These are phyloP conservation scores for Hypoxylon sp. DNA, from an alignment of 2,329 filamentous ascomycete species.

Conservation along the genomic window DNA sequence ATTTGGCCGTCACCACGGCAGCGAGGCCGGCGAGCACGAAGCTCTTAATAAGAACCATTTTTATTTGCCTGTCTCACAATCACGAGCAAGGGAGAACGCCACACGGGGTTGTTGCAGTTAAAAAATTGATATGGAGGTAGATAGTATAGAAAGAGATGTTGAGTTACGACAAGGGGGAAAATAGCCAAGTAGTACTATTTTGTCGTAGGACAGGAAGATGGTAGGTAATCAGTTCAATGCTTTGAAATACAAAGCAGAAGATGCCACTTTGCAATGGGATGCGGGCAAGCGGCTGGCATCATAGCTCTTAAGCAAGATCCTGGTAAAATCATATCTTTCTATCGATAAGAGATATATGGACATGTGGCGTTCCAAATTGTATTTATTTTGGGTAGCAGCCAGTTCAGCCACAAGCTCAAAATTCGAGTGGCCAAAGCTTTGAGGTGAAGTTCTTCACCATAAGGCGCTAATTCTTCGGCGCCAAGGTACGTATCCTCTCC, in stretches of 20 bases:
- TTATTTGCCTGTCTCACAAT: slow-evolving; percentile 32
- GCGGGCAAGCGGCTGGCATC: slow-evolving; percentile 30
- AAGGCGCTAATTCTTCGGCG: slow-evolving; percentile 36
- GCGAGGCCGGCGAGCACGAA: slow-evolving; percentile 70
- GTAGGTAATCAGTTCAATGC: slow-evolving; percentile 45
- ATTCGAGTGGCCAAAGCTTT: not conserved
- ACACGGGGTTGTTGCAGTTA: not conserved
- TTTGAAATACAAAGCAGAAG: slow-evolving; percentile 57
- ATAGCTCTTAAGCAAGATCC: slow-evolving; percentile 22
- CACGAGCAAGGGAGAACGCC: slow-evolving; percentile 19
- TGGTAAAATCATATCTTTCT: slow-evolving; percentile 30
- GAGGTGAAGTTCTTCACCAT: not conserved
- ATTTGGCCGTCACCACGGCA: slow-evolving; percentile 74
- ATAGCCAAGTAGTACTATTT: slow-evolving; percentile 13
- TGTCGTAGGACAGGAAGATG: slow-evolving; percentile 31
- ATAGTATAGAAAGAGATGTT: slow-evolving; percentile 9
- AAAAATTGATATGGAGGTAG: slow-evolving; percentile 10
- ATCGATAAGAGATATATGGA: slow-evolving; percentile 37
- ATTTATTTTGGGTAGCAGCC: not conserved
- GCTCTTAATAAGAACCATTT: slow-evolving; percentile 71
- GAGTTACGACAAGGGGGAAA: slow-evolving; percentile 8
- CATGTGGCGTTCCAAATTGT: slow-evolving; percentile 4
- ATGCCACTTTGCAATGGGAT: slow-evolving; percentile 57
- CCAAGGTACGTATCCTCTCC: slow-evolving; percentile 9
- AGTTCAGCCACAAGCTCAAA: slow-evolving; percentile 7